Evolutionary conservation across 225 moss, liverwort and hornwort species (phyloP), one percentile per base, ranked within the genome.

Genomic region (Antitrichia curtipendula): DNA sequence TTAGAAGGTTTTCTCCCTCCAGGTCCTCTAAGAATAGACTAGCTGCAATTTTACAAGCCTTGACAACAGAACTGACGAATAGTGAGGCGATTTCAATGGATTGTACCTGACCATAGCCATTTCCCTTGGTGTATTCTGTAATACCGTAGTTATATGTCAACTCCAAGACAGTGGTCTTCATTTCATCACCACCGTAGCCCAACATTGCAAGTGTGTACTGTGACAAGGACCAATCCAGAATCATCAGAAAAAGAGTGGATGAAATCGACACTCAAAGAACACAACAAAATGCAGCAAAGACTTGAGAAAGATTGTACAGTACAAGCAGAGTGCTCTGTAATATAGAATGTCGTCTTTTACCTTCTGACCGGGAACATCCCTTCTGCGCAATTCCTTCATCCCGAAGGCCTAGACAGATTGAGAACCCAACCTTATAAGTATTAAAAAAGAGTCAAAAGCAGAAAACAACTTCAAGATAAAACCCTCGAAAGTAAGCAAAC

Each of bases 81-180:
- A 40, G 28, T 15, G 19, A 57, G 19, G 47, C 24, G 11, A 52
- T 49, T 77, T 87, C 54, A 83, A 83, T 10, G 29, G 59, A 62
- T 59, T 20, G 11, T 92, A 97, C 97, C 97, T 98, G 98, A 47
- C 93, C 99, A 91, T 99, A 99, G 34, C 90, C 99, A 84, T 93
- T 87, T n/a, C 99, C 99, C 93, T 97, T 99, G 1, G 95, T 95
- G 83, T 99, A 99, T 66, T 97, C 97, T 49, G 92, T 93, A 29
- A 96, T 94, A 58, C 94, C 96, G 60, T 99, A 99, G 71, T 99
- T 99, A 88, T 96, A 99, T 27, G 99, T 99, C 87, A 99, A 86
- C 89, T 97, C 99, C 93, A 99, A 89, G 32, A 99, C 95, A 22
- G 95, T 96, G 40, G 94, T 95, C 85, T 95, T 97, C 89, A 89